phyloP scores from a whole-genome alignment of 2,329 filamentous ascomycete genomes.

The Biscogniauxia sp. region DNA sequence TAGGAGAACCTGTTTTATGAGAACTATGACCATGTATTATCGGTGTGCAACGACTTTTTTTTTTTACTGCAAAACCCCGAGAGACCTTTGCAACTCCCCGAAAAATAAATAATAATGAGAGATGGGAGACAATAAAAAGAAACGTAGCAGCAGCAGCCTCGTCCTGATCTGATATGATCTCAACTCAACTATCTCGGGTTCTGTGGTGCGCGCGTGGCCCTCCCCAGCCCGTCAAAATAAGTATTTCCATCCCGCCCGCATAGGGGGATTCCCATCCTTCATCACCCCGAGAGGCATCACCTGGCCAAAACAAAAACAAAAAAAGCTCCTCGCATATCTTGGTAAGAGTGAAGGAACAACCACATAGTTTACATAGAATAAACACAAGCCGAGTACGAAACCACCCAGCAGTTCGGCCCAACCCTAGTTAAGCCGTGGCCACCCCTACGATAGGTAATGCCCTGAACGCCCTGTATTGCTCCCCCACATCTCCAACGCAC shows the following conservation, averaged over 20 bases:
- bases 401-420: background rate
- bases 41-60: conserved; percentile 25
- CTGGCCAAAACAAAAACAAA: background rate
- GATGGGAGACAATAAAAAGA: background rate
- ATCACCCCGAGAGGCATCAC: background rate
- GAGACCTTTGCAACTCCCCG: conserved; percentile 20
- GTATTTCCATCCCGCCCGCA: no score
- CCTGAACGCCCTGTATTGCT: conserved; percentile 18
- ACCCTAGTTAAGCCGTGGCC: background rate
- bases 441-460: conserved; percentile 10
- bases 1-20: background rate
- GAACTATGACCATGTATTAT: conserved; percentile 6
- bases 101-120: background rate
- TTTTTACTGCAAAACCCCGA: conserved; percentile 26
- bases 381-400: conserved; percentile 17
- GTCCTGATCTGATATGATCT: background rate
- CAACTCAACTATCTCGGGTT: background rate
- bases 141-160: background rate
- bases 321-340: conserved; percentile 5
- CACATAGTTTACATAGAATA: conserved; percentile 30
- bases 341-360: conserved; percentile 15
- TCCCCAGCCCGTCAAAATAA: background rate
- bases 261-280: background rate
- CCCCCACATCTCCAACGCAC: background rate
- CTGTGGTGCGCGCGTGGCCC: background rate